Base-by-base conservation (phyloP, 345 rosid genomes). In the Sapria himalayana region DNA sequence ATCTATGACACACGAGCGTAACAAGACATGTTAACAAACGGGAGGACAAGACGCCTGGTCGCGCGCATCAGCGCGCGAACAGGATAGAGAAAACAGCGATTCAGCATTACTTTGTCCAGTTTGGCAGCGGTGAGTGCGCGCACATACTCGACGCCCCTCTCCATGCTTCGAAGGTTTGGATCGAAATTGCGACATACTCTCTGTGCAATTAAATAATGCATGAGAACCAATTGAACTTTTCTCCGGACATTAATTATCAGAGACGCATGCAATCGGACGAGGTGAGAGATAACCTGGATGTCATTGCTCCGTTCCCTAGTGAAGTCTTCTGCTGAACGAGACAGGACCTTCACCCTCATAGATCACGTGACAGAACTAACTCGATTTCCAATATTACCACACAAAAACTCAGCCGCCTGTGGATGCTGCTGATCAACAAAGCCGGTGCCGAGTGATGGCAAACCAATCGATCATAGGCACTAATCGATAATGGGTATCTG, bases 241-340 rank as follows among this genome's bases (percentile, higher is more conserved):
- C 22, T 24, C 39, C 18, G 29, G 33, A 16, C 0, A 16, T 14
- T 24, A 2, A 31, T 17, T 12, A 9, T 15, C 16, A 3, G 16
- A 32, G 18, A 25, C 29, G 37, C 12, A 2, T 3, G 6, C n/a
- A 13, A 17, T 10, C 41, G 15, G 5, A 10, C 19, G 6, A 2
- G 19, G 19, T 4, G 11, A 37, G 19, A 4, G n/a, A 16, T n/a
- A 33, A 79, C 92, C 81, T 76, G 95, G 21, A 89, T 82, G 46
- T 89, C 98, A 37, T 82, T 78, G 68, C 98, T 82, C 54, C 98
- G 65, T 44, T 82, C 98, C 48, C 98, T 75, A 42, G 95, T 89
- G 71, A 74, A 89, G 39, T 82, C 93, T 52, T 89, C 95, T 3
- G 63, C 56, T 2, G 93, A 69, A 29, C 95, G 75, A 6, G 98